Evolutionary conservation across 352 stramenopile species (phyloP).

Genomic region (Nothophytophthora sp.): DNA sequence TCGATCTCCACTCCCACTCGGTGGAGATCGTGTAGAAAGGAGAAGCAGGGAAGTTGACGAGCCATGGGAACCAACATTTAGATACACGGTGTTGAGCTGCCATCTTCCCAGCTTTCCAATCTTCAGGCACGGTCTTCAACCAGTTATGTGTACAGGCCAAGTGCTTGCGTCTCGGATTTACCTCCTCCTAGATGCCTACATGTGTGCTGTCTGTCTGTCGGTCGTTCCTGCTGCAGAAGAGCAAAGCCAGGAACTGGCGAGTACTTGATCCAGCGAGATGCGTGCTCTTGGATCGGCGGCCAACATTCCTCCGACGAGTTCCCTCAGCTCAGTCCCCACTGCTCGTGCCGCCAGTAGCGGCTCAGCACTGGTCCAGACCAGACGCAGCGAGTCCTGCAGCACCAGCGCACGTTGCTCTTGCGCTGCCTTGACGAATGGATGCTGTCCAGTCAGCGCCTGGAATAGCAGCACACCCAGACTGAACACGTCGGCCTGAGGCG

Average conservation of each 20-base stretch:
- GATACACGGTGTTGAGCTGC: no score
- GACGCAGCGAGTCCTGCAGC: conserved; percentile 40
- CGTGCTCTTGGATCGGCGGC: conserved; percentile 29
- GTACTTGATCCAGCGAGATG: conserved; percentile 36
- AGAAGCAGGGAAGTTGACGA: background rate
- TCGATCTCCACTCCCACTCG: conserved; percentile 5
- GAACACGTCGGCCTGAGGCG: conserved; percentile 52
- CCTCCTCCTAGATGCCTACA: no score
- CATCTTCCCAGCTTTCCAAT: no score
- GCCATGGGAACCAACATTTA: no score
- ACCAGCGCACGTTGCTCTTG: conserved; percentile 26
- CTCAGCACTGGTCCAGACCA: conserved; percentile 48
- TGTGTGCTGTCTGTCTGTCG: background rate
- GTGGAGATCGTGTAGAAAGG: conserved; percentile 25
- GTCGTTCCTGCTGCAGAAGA: background rate
- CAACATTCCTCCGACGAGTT: conserved; percentile 47
- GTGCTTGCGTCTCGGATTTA: no score
- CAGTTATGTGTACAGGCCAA: no score
- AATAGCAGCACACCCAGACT: conserved; percentile 64
- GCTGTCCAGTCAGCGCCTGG: conserved; percentile 56
- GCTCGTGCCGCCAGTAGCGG: conserved; percentile 20
- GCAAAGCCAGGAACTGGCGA: conserved; percentile 27
- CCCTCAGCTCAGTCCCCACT: conserved; percentile 30
- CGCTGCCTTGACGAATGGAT: conserved; percentile 42
- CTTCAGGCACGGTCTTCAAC: no score